A percentile compares a stretch with the other conserved stretches of the same genome.
Evolutionary conservation across 331 rosid genomes (phyloP).

Genomic region (Prunus yedoensis): DNA sequence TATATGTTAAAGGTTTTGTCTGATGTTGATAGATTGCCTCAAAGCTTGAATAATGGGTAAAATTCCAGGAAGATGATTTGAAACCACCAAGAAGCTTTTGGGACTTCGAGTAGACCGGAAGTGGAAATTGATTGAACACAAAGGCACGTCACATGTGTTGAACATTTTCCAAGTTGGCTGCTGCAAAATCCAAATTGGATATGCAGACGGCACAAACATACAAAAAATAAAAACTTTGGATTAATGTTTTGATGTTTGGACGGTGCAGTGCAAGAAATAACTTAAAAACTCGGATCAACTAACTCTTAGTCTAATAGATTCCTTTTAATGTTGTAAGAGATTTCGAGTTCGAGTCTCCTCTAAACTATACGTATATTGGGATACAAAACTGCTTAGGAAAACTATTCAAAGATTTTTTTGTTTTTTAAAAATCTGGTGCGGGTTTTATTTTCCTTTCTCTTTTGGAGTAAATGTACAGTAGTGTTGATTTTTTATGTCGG

Average conservation of each 20-base stretch:
- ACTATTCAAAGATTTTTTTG: too few species aligned
- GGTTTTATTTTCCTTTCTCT: not conserved
- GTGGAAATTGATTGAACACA: not conserved
- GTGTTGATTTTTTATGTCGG: not conserved
- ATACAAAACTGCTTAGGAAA: too few species aligned
- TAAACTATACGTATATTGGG: too few species aligned
- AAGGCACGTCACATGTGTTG: not conserved
- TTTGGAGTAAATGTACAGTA: not conserved
- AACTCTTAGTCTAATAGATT: too few species aligned
- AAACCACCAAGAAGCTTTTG: slow-evolving; percentile 14
- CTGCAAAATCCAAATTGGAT: not conserved
- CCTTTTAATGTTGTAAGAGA: too few species aligned
- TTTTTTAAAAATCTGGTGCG: not conserved
- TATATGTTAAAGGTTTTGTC: not conserved
- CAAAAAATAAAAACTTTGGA: not conserved
- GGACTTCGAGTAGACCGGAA: not conserved
- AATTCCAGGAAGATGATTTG: not conserved
- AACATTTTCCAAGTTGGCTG: slow-evolving; percentile 25
- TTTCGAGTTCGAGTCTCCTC: too few species aligned
- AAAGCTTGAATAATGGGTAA: not conserved
- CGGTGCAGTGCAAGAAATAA: too few species aligned
- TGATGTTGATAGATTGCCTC: not conserved
- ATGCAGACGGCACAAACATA: not conserved
- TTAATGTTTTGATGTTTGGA: not conserved
- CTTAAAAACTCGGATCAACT: too few species aligned